Base-by-base conservation (phyloP, 2,329 filamentous ascomycete genomes). In the Lecanoromycetidae sp. region DNA sequence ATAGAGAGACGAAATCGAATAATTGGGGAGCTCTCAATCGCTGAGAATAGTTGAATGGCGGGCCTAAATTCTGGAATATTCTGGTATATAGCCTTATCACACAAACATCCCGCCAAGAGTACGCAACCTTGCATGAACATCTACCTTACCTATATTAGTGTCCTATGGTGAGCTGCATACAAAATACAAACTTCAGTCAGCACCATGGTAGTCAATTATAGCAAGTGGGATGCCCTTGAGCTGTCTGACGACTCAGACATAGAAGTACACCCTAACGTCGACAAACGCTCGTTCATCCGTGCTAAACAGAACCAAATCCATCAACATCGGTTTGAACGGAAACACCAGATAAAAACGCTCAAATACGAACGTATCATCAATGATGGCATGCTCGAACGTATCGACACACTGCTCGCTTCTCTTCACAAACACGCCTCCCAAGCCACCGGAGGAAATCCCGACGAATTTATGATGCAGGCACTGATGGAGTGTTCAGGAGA, bases 221-320 rank as follows among this genome's bases (percentile, higher is more conserved):
- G 71, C 60, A 76, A 76, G 62, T 76, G 72, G 72, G 72, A 96
- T 63, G 82, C 84, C 50, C 77, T 98, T 61, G 91, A 98, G 79
- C 80, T 98, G 62, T 94, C 87, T 60, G 91, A 98, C 67, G 91
- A 98, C 68, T 95, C 87, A 43, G 91, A 98, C 61, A 82, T 98
- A 58, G 91, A 98, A 69, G 91, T 96, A 43, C 91, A 98, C 66
- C 91, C 91, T 51, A 98, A 98, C 63, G 91, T 98, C 63, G 91
- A 98, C 71, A 98, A 98, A 67, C 79, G 83, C 43, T 96, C 90
- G 52, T 98, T 98, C 67, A 98, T 98, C 64, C 86, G 90, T 55
- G 93, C 91, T 55, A 98, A 98, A 69, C 91, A 96, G 70, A 83
- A 81, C 58, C 88, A 98, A 68, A 98, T 98, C 58, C 91, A 98